These are phyloP conservation scores for Agaricus sinodeliciosus DNA, from an alignment of 768 basidiomycete species.

Conservation along the genomic window DNA sequence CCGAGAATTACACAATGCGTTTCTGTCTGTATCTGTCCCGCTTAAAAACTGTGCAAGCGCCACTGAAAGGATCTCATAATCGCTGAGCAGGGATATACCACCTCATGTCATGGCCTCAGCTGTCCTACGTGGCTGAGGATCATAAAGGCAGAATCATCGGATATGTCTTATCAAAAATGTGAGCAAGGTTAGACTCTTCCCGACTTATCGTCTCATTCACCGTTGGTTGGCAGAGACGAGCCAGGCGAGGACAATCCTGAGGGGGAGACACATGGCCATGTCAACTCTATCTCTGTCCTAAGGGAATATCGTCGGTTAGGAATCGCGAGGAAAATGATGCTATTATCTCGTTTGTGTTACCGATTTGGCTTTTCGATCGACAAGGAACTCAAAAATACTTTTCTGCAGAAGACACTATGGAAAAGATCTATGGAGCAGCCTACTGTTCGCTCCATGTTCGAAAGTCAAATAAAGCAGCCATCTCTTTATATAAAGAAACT, in stretches of 20 bases:
- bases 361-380: neutral
- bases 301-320: slow-evolving; percentile 88
- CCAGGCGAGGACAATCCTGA: slow-evolving; percentile 46
- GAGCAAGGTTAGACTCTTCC: slow-evolving; percentile 16
- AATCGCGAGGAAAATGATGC: slow-evolving; percentile 90
- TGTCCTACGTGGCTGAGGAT: slow-evolving; percentile 92
- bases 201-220: neutral
- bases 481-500: slow-evolving; percentile 82
- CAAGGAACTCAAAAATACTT: neutral
- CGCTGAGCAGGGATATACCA: slow-evolving; percentile 72
- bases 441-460: slow-evolving; percentile 89
- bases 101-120: slow-evolving; percentile 85
- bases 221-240: slow-evolving; percentile 24
- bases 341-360: slow-evolving; percentile 71
- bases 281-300: slow-evolving; percentile 94
- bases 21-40: slow-evolving; percentile 45
- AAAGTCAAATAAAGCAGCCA: slow-evolving; percentile 90
- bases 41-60: neutral
- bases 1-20: slow-evolving; percentile 85
- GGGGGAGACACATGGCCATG: slow-evolving; percentile 75
- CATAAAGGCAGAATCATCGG: slow-evolving; percentile 86
- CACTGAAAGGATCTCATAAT: neutral
- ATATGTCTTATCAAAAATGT: slow-evolving; percentile 97
- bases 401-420: slow-evolving; percentile 84
- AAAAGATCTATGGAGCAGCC: slow-evolving; percentile 73